Percentiles rank a stretch among this genome's conserved stretches.
phyloP scores from a whole-genome alignment of 768 basidiomycete species.

The Collybia mongolica region DNA sequence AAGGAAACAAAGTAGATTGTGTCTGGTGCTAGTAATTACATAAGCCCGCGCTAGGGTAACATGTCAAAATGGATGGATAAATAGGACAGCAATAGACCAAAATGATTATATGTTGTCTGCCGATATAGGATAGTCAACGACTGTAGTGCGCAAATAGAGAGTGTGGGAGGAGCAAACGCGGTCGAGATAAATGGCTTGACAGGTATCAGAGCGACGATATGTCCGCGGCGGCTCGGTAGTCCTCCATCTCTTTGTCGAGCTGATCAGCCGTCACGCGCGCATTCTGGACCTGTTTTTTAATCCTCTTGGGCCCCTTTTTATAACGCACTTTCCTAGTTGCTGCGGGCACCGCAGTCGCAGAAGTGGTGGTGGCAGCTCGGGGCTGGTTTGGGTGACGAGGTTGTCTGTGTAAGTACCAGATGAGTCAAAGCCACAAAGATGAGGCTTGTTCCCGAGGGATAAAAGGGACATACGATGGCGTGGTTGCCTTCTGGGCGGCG shows the following conservation, averaged over 20 bases:
- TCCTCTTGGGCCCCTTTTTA: constrained; percentile 74
- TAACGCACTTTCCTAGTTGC: constrained; percentile 42
- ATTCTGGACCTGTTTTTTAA: constrained; percentile 50
- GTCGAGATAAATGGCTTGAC: background rate
- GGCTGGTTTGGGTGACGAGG: constrained; percentile 6
- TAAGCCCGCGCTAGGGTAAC: constrained; percentile 15
- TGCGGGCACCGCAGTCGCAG: constrained; percentile 23
- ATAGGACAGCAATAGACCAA: background rate
- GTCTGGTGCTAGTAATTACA: constrained; percentile 6
- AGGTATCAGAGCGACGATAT: constrained; percentile 7
- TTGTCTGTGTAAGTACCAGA: constrained; percentile 3
- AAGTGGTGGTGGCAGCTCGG: constrained; percentile 6
- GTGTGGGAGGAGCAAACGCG: background rate
- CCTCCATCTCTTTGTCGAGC: constrained; percentile 81
- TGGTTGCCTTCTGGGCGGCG: constrained; percentile 7
- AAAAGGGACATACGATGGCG: constrained; percentile 15
- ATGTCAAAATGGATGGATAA: background rate
- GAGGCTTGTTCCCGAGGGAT: background rate
- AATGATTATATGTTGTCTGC: background rate
- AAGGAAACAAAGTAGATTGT: background rate
- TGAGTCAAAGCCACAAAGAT: background rate
- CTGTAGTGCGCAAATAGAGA: background rate
- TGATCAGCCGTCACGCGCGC: constrained; percentile 45
- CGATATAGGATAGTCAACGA: background rate
- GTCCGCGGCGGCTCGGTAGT: constrained; percentile 55